Percentiles rank a stretch among this genome's conserved stretches.
Evolutionary conservation across 495 filamentous ascomycete genomes (phyloP).

Genomic region (Rhizodiscina lignyota): DNA sequence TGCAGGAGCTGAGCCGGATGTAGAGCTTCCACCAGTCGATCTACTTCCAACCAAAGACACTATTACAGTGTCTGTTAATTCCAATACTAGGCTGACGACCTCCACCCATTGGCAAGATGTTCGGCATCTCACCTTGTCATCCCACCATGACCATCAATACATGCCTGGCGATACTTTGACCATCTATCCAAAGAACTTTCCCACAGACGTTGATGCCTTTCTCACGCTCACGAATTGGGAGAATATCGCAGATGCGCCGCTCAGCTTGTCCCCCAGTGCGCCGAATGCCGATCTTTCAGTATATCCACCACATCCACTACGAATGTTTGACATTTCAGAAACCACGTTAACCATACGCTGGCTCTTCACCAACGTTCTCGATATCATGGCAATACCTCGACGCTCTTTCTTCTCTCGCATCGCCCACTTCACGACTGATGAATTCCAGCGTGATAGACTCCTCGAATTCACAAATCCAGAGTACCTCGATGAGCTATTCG

Average conservation of each 20-base stretch:
- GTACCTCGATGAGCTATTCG: slow-evolving; percentile 78
- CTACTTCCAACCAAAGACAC: slow-evolving; percentile 40
- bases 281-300: slow-evolving; percentile 5
- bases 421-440: slow-evolving; percentile 52
- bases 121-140: slow-evolving; percentile 46
- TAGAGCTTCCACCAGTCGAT: slow-evolving; percentile 20
- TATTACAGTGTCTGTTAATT: slow-evolving; percentile 23
- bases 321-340: slow-evolving; percentile 5
- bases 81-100: slow-evolving; percentile 63
- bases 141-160: slow-evolving; percentile 29
- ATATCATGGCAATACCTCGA: slow-evolving; percentile 76
- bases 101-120: slow-evolving; percentile 85
- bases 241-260: slow-evolving; percentile 45
- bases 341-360: slow-evolving; percentile 45
- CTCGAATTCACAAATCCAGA: slow-evolving; percentile 62
- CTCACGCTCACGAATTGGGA: slow-evolving; percentile 64
- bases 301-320: slow-evolving; percentile 26
- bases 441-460: slow-evolving; percentile 62
- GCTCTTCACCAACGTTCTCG: slow-evolving; percentile 65
- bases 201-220: slow-evolving; percentile 56
- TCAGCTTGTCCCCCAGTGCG: slow-evolving; percentile 29
- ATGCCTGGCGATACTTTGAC: slow-evolving; percentile 59
- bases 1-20: too few species aligned
- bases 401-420: slow-evolving; percentile 68
- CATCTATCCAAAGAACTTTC: slow-evolving; percentile 76